phyloP scores from a whole-genome alignment of 2,329 filamentous ascomycete genomes.

The Penicillium sp. region DNA sequence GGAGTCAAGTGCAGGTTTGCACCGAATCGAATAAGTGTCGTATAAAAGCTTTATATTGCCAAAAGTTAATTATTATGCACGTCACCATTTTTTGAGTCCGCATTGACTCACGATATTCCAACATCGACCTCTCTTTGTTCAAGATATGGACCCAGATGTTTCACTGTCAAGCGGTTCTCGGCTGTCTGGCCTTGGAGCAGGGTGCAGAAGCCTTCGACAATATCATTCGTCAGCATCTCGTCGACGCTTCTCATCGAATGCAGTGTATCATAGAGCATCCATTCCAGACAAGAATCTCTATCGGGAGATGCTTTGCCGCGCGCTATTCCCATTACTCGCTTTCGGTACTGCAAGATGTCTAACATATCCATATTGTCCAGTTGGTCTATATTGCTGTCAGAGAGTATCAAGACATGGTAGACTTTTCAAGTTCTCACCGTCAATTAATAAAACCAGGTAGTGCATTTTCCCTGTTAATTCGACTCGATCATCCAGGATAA shows the following conservation, averaged over 20 bases:
- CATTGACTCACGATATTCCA: constrained; percentile 17
- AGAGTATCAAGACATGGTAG: background rate
- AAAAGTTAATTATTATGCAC: background rate
- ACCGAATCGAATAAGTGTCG: constrained; percentile 23
- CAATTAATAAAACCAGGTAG: constrained; percentile 22
- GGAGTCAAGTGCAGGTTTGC: constrained; percentile 16
- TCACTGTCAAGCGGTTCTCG: constrained; percentile 12
- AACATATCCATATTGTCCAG: constrained; percentile 23
- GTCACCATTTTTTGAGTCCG: background rate
- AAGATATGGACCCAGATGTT: constrained; percentile 21
- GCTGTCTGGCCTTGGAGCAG: constrained; percentile 21
- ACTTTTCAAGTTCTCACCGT: constrained; percentile 13
- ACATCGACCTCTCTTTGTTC: constrained; percentile 19
- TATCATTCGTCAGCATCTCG: constrained; percentile 11
- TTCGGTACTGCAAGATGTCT: constrained; percentile 19
- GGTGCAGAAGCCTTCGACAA: constrained; percentile 21
- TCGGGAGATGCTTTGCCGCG: constrained; percentile 9
- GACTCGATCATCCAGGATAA: constrained; percentile 18
- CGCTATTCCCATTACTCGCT: constrained; percentile 16
- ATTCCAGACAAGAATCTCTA: constrained; percentile 12
- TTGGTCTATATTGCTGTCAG: constrained; percentile 18
- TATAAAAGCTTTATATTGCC: constrained; percentile 17
- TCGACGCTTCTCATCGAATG: constrained; percentile 16
- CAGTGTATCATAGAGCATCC: constrained; percentile 23
- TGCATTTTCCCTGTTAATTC: constrained; percentile 20